Evolutionary conservation across 2,329 filamentous ascomycete species (phyloP).

Genomic region (Escovopsis sp.): DNA sequence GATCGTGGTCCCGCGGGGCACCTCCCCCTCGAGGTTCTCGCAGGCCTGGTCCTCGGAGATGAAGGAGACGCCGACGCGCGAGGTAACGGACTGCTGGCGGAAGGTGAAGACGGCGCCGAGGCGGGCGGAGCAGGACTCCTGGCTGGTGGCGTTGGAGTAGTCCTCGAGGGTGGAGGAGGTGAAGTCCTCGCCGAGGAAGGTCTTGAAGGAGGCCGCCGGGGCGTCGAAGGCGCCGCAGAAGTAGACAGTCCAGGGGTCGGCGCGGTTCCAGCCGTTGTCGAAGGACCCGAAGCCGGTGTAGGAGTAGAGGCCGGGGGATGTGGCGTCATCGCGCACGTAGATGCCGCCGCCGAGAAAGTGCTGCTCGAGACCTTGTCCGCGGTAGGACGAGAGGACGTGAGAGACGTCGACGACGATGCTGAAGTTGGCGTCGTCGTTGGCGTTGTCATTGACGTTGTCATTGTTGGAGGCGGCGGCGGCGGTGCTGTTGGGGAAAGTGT

Average conservation of each 20-base stretch:
- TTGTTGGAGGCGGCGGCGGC: too few relatives aligned
- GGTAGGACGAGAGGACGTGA: constrained; percentile 47
- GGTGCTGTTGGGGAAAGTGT: constrained; percentile 34
- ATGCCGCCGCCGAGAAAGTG: constrained; percentile 46
- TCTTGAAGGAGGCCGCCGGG: constrained; percentile 24
- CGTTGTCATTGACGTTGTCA: constrained; percentile 6
- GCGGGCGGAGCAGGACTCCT: constrained; percentile 21
- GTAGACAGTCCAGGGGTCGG: constrained; percentile 46
- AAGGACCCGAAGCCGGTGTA: constrained; percentile 48
- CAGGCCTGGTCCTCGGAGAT: constrained; percentile 48
- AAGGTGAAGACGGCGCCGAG: constrained; percentile 42
- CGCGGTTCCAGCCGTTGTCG: constrained; percentile 50
- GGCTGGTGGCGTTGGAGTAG: constrained; percentile 17
- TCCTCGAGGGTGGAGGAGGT: constrained; percentile 15
- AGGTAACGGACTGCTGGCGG: constrained; percentile 27
- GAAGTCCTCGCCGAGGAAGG: constrained; percentile 24
- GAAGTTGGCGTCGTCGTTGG: constrained; percentile 17
- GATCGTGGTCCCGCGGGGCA: constrained; percentile 29
- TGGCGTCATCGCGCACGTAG: constrained; percentile 27
- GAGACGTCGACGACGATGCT: constrained; percentile 49
- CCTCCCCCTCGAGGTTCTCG: constrained; percentile 38
- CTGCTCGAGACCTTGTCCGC: constrained; percentile 45
- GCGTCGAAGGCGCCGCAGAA: constrained; percentile 47
- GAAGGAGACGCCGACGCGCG: constrained; percentile 52
- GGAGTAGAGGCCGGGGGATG: constrained; percentile 17